Conservation (phyloP, 306 rosid species). For the Begonia masoniana region DNA sequence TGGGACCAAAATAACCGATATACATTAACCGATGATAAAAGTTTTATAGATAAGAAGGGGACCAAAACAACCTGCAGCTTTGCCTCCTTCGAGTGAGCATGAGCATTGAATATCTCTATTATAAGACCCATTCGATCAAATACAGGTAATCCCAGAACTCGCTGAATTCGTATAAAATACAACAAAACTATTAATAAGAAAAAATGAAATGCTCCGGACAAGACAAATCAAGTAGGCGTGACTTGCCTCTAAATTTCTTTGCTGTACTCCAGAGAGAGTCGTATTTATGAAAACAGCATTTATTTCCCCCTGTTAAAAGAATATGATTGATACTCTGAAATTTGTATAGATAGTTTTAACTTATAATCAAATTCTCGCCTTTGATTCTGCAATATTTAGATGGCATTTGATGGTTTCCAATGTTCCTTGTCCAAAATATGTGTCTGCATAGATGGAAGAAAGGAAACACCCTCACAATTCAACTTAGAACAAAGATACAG, state of each 20-base stretch:
- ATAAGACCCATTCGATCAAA: slow-evolving; percentile 86
- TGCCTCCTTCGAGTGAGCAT: slow-evolving; percentile 78
- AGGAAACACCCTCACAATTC: neutral
- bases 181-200: neutral
- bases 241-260: slow-evolving; percentile 84
- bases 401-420: slow-evolving; percentile 56
- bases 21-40: no score
- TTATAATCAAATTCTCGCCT: slow-evolving; percentile 21
- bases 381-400: slow-evolving; percentile 38
- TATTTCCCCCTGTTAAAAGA: slow-evolving; percentile 45
- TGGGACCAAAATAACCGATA: slow-evolving; percentile 18
- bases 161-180: slow-evolving; percentile 21
- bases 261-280: slow-evolving; percentile 66
- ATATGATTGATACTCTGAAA: neutral
- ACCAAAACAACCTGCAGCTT: slow-evolving; percentile 50
- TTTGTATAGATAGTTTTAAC: neutral
- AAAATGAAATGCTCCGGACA: slow-evolving; percentile 7
- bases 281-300: slow-evolving; percentile 84
- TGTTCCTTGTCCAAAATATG: slow-evolving; percentile 78
- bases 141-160: slow-evolving; percentile 62
- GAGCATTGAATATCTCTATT: slow-evolving; percentile 92
- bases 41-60: no score
- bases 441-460: slow-evolving; percentile 24
- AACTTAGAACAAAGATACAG: neutral
- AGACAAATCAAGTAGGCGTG: slow-evolving; percentile 4